Evolutionary conservation across 257 asterid species (phyloP), one percentile per base, ranked within the genome.

Genomic region (Eustoma russellianum): DNA sequence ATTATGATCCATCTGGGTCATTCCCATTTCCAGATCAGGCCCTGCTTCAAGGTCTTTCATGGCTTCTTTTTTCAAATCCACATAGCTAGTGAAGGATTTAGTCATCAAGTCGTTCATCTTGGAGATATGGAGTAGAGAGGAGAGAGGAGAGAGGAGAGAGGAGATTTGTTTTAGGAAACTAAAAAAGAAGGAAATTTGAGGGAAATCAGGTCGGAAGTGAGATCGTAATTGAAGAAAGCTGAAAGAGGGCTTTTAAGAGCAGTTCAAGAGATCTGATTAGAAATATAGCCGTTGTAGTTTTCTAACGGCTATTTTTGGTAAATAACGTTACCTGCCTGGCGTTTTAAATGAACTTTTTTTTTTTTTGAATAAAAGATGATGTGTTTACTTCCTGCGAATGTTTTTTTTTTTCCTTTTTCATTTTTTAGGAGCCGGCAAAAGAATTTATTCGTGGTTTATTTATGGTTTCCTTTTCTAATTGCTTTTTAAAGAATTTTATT

Each of bases 61-160:
- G 46, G 95, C 94, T 60, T 79, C 91, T 55, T 83, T 86, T 74
- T 83, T 90, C 9, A 90, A 81, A 72, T 90, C 94, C 3, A 83
- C 83, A n/a, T 90, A 90, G 87, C 83, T 90, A 11, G 88, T 77
- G 89, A 90, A 86, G 13, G 96, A 90, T 63, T 90, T 90, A 16
- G 95, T 90, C 96, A 90, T 86, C 57, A 90, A 57, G 67, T 86
- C 96, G 63, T 90, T 86, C 98, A 90, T 90, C 63, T 76, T 53
- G 82, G 71, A 30, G 30, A 50, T 6, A 2, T 43, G 40, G 9
- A n/a, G 13, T 35, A 24, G 45, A 30, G 33, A 30, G 52, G 33
- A 3, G 28, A n/a, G 13, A 41, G 40, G 45, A 30, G 33, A 30
- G 52, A 43, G 3, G 28, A 18, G 18, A 53, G 19, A 34, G 41